These are phyloP conservation scores for Sphaerostilbella broomeana DNA, from an alignment of 2,329 filamentous ascomycete genomes.

Conservation along the genomic window DNA sequence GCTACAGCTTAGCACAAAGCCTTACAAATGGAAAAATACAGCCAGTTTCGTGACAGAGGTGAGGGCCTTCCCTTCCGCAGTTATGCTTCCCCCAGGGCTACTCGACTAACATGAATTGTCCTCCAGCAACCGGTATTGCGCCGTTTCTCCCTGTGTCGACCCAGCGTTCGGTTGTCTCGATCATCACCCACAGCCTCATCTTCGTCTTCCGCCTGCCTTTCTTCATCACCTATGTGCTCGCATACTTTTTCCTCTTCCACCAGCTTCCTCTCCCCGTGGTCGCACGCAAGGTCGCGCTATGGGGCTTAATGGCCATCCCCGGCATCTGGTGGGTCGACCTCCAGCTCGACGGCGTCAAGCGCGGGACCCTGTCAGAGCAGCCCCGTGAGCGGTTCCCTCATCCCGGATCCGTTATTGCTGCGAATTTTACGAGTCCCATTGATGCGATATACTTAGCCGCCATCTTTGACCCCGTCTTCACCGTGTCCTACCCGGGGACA, in stretches of 20 bases:
- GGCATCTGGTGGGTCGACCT: slow-evolving; percentile 98
- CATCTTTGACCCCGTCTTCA: slow-evolving; percentile 95
- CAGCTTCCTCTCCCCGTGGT: slow-evolving; percentile 61
- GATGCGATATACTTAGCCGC: slow-evolving; percentile 91
- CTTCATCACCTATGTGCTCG: slow-evolving; percentile 58
- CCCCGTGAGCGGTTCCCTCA: slow-evolving; percentile 68
- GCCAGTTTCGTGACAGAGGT: slow-evolving; percentile 88
- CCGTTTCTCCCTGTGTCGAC: slow-evolving; percentile 83
- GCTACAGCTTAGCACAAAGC: no score
- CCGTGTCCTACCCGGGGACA: slow-evolving; percentile 69
- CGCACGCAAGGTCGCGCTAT: slow-evolving; percentile 75
- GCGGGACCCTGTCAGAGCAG: slow-evolving; percentile 75
- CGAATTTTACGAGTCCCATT: slow-evolving; percentile 86
- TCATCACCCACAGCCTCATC: slow-evolving; percentile 61
- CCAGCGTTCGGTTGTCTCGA: slow-evolving; percentile 54
- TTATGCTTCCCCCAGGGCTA: neutral
- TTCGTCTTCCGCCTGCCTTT: slow-evolving; percentile 77
- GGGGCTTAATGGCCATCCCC: slow-evolving; percentile 79
- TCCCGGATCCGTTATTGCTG: slow-evolving; percentile 75
- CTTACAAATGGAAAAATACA: slow-evolving; percentile 80
- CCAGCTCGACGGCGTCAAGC: slow-evolving; percentile 94
- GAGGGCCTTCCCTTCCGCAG: slow-evolving; percentile 17
- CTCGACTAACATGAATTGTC: neutral
- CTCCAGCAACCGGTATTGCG: slow-evolving; percentile 82
- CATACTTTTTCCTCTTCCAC: slow-evolving; percentile 78